Conservation (phyloP, 176 grass and related monocot genomes). For the Raddia distichophylla region DNA sequence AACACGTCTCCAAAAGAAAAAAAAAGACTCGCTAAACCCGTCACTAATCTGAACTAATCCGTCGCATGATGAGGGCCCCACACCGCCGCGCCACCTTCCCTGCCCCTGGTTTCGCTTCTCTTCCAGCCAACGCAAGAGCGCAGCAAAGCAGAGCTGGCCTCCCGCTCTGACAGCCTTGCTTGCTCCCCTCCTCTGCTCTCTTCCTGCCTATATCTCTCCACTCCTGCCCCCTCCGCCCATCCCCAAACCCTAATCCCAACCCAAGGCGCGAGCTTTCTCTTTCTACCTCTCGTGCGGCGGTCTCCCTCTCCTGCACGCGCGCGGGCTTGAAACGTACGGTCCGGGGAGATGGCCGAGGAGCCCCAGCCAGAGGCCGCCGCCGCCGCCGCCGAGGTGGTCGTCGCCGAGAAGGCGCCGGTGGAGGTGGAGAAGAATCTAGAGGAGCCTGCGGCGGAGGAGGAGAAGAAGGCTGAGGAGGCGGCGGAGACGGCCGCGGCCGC, state of each 20-base stretch:
- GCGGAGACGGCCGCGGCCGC: conserved; percentile 39
- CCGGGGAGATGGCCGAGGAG: conserved; percentile 73
- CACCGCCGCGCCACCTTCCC: conserved; percentile 20
- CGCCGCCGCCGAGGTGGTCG: conserved; percentile 44
- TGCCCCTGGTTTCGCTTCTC: conserved; percentile 13
- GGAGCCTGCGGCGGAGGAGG: conserved; percentile 20
- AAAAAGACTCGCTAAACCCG: conserved; percentile 24
- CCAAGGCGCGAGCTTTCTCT: not conserved
- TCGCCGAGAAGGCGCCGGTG: conserved; percentile 42
- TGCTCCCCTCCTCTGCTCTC: conserved; percentile 13
- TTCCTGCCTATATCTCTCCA: not conserved
- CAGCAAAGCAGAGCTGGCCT: conserved; percentile 55
- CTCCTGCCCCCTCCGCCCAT: conserved; percentile 38
- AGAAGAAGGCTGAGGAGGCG: conserved; percentile 48
- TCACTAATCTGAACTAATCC: conserved; percentile 19
- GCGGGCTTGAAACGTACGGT: not conserved
- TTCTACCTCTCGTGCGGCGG: not conserved
- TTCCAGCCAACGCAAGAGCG: conserved; percentile 39
- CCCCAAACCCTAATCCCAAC: conserved; percentile 45
- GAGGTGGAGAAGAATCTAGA: conserved; percentile 44
- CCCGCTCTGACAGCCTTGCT: conserved; percentile 62
- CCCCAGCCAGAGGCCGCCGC: conserved; percentile 49
- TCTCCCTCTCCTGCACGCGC: conserved; percentile 4
- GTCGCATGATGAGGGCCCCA: conserved; percentile 20
- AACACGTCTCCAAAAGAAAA: not conserved